These are phyloP conservation scores for Whalleya microplaca DNA, from an alignment of 2,329 filamentous ascomycete genomes.

Conservation along the genomic window DNA sequence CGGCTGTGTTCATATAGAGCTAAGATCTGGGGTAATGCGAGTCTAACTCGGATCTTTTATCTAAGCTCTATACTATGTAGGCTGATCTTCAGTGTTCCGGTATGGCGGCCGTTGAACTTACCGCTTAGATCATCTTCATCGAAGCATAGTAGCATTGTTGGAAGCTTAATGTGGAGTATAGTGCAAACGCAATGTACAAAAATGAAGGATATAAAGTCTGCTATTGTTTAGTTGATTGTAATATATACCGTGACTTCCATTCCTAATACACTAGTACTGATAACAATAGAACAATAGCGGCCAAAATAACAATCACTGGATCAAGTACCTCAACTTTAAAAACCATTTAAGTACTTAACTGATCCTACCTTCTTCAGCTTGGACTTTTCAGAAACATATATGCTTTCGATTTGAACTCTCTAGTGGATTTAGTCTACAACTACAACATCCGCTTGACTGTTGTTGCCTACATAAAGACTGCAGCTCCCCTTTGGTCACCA, in stretches of 20 bases:
- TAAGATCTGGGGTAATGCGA: not conserved
- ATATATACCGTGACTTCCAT: not conserved
- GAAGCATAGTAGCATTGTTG: not conserved
- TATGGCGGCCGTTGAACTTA: not conserved
- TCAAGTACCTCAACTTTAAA: not conserved
- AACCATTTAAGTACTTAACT: not conserved
- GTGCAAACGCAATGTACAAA: not conserved
- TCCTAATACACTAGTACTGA: not conserved
- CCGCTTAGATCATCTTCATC: not conserved
- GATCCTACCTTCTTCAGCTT: not conserved
- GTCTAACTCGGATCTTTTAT: constrained; percentile 1
- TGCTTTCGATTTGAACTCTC: not conserved
- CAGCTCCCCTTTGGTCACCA: no score
- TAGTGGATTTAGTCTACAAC: not conserved
- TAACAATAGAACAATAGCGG: not conserved
- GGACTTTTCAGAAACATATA: not conserved
- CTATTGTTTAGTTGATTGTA: not conserved
- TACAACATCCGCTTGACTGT: no score
- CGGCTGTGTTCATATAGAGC: not conserved
- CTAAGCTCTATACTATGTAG: not conserved
- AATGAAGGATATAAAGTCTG: not conserved
- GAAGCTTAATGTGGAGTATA: not conserved
- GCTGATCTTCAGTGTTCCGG: not conserved
- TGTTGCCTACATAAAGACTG: no score
- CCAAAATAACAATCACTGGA: not conserved